Evolutionary conservation across 306 rosid species (phyloP).

Genomic region (Quercus engelmannii): DNA sequence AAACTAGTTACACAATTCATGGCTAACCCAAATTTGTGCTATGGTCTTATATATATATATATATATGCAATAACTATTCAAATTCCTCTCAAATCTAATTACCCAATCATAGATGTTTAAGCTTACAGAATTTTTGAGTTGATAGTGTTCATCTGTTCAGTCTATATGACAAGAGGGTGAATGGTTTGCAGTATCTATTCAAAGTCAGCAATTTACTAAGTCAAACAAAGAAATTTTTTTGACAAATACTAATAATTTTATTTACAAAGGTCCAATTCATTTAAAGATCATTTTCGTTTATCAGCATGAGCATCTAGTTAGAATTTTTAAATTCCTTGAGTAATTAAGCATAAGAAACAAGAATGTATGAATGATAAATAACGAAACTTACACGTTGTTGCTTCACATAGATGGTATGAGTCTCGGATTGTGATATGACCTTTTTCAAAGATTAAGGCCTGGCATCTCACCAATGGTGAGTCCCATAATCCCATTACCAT

Average conservation of each 20-base stretch:
- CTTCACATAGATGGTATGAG: not conserved
- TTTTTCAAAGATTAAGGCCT: not conserved
- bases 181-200: not conserved
- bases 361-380: not conserved
- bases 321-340: not conserved
- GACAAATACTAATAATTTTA: not conserved
- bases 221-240: not conserved
- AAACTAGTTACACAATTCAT: no score
- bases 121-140: not conserved
- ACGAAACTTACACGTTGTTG: not conserved
- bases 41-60: not conserved
- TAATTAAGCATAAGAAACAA: not conserved
- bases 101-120: not conserved
- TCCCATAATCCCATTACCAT: not conserved
- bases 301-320: not conserved
- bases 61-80: not conserved
- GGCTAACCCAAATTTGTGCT: no score
- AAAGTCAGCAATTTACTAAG: not conserved
- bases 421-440: not conserved
- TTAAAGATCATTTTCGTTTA: not conserved
- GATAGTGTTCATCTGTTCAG: not conserved
- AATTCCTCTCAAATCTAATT: not conserved
- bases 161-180: not conserved
- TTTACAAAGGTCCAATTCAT: not conserved
- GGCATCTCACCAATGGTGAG: not conserved